Evolutionary conservation across 768 basidiomycete genomes (phyloP), one percentile per base, ranked within the genome.

Genomic region (Chalciporus pseudorubinellus): DNA sequence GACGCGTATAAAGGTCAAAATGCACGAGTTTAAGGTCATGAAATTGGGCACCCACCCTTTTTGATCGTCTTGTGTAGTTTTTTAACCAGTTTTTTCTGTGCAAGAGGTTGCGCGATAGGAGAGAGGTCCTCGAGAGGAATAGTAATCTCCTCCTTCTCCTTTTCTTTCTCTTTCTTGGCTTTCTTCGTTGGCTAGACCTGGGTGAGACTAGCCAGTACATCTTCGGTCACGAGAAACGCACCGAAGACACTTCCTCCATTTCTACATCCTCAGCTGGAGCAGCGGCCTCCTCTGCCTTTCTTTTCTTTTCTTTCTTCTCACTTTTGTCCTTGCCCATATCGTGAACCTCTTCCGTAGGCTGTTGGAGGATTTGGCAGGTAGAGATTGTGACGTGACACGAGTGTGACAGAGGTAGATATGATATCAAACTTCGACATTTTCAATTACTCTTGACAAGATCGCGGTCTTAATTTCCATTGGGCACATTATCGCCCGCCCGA

Each of bases 41-140:
- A 8, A 21, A 11, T 28, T 8, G 13, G 3, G 29, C 26, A 51
- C 52, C 41, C 38, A 86, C 93, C 93, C 73, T 88, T 92, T 76
- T 94, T 97, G 59, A 98, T 88, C 7, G 89, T 87, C 71, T 94
- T 95, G 76, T 98, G 87, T 29, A 98, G 73, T 71, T 94, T 98
- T 73, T 97, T 98, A 38, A 87, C 72, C 24, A 98, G 79, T 73
- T 98, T 99, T 76, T 86, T 91, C 69, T 87, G 85, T 19, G 97
- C 97, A 33, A 99, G 76, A 7, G 97, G 97, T 58, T 85, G 84
- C 6, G 97, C 97, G 48, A 99, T 82, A n/a, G 95, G 93, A 6
- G 92, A 92, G 31, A 98, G 79, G 57, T 94, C 91, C 58, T 89
- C 91, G 1, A 85, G 55, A 3, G 87, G 78, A 38, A 93, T 82